Percentiles rank a stretch among this genome's conserved stretches.
Conservation (phyloP, 2,329 filamentous ascomycete genomes). For the Aspergillus piperis region DNA sequence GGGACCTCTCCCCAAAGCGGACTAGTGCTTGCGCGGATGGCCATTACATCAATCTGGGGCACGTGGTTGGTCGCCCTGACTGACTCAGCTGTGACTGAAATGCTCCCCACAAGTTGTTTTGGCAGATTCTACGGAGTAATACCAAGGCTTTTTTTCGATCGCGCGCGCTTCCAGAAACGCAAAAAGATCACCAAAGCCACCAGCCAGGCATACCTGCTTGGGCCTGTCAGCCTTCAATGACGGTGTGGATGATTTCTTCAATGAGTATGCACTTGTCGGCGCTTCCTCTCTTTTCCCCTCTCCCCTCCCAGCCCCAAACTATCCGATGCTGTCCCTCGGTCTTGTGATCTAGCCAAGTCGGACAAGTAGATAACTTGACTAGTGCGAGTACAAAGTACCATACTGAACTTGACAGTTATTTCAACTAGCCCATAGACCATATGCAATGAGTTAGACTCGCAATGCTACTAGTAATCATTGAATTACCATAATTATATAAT, state of each 20-base stretch:
- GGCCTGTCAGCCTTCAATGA: neutral
- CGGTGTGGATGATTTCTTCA: neutral
- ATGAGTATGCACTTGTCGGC: neutral
- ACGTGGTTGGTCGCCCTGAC: conserved; percentile 1
- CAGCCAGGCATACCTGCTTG: neutral
- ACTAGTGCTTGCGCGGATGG: neutral
- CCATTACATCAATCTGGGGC: neutral
- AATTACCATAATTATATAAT: too few species aligned
- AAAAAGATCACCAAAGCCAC: neutral
- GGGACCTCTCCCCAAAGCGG: neutral
- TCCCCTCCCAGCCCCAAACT: neutral
- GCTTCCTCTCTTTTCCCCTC: neutral
- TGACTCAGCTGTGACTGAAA: neutral
- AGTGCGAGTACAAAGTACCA: too few species aligned
- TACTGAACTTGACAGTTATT: too few species aligned
- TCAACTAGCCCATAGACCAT: too few species aligned
- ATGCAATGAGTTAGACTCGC: too few species aligned
- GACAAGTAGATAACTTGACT: neutral
- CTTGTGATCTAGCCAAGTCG: neutral
- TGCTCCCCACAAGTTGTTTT: conserved; percentile 1
- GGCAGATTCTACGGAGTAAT: neutral
- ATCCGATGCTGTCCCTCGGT: neutral
- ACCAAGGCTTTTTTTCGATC: neutral
- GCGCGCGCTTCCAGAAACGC: neutral
- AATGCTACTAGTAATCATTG: too few species aligned